Conservation (phyloP, 345 rosid species). For the Hevea brasiliensis region DNA sequence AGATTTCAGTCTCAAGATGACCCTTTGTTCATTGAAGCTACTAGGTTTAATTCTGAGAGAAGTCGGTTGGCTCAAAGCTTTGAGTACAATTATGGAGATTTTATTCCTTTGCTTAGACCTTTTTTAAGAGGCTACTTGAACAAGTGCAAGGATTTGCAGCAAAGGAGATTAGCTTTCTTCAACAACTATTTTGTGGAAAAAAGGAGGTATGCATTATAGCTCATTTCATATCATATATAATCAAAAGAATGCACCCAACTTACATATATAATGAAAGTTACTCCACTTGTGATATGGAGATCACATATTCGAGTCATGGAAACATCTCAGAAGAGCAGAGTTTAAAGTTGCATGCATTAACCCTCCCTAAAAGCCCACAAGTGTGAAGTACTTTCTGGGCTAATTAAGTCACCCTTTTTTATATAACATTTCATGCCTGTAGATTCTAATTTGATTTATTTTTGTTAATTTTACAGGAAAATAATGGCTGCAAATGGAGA, state of each 20-base stretch:
- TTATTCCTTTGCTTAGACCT: conserved; percentile 59
- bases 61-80: conserved; percentile 63
- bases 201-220: conserved; percentile 37
- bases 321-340: no score
- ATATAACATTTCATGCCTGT: no score
- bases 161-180: conserved; percentile 54
- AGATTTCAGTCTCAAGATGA: conserved; percentile 47
- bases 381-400: no score
- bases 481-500: conserved; percentile 49
- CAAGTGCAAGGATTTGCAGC: conserved; percentile 59
- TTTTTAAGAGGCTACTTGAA: conserved; percentile 62
- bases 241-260: no score
- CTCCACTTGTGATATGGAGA: no score
- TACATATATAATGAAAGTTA: no score
- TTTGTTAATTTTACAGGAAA: conserved; percentile 30
- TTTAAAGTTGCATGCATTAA: no score
- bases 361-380: no score
- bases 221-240: no score
- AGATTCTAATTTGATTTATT: not conserved
- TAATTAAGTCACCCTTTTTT: no score
- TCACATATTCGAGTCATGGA: no score
- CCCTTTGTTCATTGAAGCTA: conserved; percentile 53
- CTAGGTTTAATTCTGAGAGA: conserved; percentile 55
- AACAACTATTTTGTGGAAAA: conserved; percentile 44
- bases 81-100: conserved; percentile 67